These are phyloP conservation scores for Emergomyces africanus DNA, from an alignment of 2,329 filamentous ascomycete genomes.

Conservation along the genomic window DNA sequence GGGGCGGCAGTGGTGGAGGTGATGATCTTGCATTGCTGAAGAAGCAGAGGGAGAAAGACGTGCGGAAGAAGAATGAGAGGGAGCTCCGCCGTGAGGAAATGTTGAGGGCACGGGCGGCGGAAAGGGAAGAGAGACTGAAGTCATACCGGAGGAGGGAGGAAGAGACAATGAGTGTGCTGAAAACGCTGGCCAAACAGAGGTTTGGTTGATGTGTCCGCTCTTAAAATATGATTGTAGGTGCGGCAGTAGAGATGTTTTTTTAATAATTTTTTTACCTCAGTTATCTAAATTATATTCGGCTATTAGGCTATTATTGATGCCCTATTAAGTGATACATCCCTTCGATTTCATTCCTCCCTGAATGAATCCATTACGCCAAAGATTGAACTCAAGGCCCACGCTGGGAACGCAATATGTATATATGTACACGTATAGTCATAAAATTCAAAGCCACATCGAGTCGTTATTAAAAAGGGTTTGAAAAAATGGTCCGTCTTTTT, in stretches of 20 bases:
- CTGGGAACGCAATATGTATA: constrained; percentile 3
- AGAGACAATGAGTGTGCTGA: constrained; percentile 70
- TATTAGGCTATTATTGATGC: neutral
- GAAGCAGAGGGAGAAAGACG: constrained; percentile 49
- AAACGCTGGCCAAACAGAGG: constrained; percentile 62
- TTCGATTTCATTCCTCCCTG: neutral
- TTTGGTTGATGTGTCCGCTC: constrained; percentile 44
- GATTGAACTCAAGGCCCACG: neutral
- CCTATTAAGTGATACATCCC: neutral
- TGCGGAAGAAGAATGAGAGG: constrained; percentile 68
- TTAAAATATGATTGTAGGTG: neutral
- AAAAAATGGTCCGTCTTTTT: neutral
- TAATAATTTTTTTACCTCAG: neutral
- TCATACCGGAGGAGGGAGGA: constrained; percentile 66
- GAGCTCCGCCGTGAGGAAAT: constrained; percentile 75
- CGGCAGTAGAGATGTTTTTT: neutral
- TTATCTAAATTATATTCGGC: neutral
- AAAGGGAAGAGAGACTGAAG: constrained; percentile 63
- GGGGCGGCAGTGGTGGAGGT: constrained; percentile 43
- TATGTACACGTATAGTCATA: constrained; percentile 1
- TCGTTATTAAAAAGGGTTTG: neutral
- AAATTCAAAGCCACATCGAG: neutral
- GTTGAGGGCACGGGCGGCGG: constrained; percentile 57
- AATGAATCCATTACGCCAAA: neutral
- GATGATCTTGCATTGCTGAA: constrained; percentile 49